Evolutionary conservation across 257 asterid genomes (phyloP), one percentile per base, ranked within the genome.

Genomic region (Scutellaria baicalensis): DNA sequence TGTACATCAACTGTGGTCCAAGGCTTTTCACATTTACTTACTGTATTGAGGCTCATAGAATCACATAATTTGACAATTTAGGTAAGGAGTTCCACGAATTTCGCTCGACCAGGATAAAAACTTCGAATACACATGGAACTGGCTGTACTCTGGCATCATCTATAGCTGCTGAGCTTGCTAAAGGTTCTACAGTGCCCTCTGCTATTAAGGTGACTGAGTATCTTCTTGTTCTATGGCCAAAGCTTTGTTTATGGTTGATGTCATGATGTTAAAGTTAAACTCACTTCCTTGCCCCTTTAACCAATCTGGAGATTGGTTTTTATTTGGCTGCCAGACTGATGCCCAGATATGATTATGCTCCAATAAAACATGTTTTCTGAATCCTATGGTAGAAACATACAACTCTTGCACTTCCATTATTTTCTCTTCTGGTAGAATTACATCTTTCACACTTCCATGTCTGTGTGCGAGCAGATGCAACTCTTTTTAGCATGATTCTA

Each of bases 141-240:
- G 99, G 99, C 69, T 93, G 99, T 73, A 93, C 94, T 33, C 77
- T 93, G 85, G 97, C 99, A 31, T 86, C 99, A 47, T 67, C 84
- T 47, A 86, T 93, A 74, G 99, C 99, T 49, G 97, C 99, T 45
- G 99, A 91, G 84, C 83, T 93, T 59, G 97, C 99, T 48, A 93
- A 77, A 75, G 99, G 96, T 38, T 84, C 84, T 76, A 74, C 93
- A 65, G 75, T 93, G 75, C 70, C 79, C 78, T 79, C 86, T 76
- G 97, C 99, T 77, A 72, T 93, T 59, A 85, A 88, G 97, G 98
- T 93, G 68, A 69, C 79, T 66, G 64, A 35, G 38, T 63, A 16
- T 66, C 55, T 71, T 3, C 52, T 13, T 40, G 9, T 56, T 20
- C 8, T 45, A 21, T 13, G 17, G 44, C 12, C 42, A 39, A 67